Percentiles rank a stretch among this genome's conserved stretches.
These are phyloP conservation scores for Fennellomyces sp. DNA, from an alignment of 371 early-diverging fungal genomes.

Conservation along the genomic window DNA sequence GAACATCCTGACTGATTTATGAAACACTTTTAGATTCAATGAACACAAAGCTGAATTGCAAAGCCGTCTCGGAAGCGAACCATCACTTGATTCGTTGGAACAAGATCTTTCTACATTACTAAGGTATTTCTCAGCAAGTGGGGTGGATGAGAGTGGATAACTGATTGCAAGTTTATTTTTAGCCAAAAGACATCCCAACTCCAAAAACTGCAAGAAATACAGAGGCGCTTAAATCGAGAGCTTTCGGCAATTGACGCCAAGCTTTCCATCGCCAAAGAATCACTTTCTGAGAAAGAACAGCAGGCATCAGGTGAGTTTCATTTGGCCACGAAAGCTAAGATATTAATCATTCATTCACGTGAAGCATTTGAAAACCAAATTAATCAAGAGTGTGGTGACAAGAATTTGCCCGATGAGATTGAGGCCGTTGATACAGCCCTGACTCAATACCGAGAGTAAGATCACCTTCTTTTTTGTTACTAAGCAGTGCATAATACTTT, in stretches of 20 bases:
- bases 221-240: conserved; percentile 15
- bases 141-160: too few species aligned
- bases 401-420: conserved; percentile 25
- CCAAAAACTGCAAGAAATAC: conserved; percentile 3
- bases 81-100: conserved; percentile 28
- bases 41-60: conserved; percentile 35
- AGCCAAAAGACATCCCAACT: conserved; percentile 2
- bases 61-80: conserved; percentile 20
- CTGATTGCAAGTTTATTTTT: too few species aligned
- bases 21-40: conserved; percentile 15
- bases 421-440: conserved; percentile 13
- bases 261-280: conserved; percentile 36
- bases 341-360: too few species aligned
- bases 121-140: conserved; percentile 13
- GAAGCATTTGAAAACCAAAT: conserved; percentile 20
- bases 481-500: neutral
- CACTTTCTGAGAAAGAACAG: conserved; percentile 11
- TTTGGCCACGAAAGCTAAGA: too few species aligned
- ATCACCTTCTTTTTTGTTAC: neutral
- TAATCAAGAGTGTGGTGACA: conserved; percentile 23
- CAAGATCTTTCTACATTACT: conserved; percentile 17
- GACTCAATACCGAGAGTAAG: conserved; percentile 27
- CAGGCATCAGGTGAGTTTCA: conserved; percentile 26
- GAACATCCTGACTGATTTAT: conserved; percentile 1
- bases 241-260: conserved; percentile 40